These are phyloP conservation scores for Fusarium sp. DNA, from an alignment of 2,329 filamentous ascomycete genomes.

Conservation along the genomic window DNA sequence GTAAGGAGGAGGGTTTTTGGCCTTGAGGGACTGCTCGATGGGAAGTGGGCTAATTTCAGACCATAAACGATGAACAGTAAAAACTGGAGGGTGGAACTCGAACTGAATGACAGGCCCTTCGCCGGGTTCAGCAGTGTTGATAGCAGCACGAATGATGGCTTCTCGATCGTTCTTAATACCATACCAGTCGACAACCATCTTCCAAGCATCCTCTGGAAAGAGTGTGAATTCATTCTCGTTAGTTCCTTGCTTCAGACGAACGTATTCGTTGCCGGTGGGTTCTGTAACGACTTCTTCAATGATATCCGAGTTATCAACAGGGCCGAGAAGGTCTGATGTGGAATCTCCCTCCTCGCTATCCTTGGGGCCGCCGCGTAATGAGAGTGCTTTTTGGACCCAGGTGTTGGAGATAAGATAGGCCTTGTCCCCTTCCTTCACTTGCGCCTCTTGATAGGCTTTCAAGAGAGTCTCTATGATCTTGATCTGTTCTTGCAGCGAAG, in stretches of 20 bases:
- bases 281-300: conserved; percentile 69
- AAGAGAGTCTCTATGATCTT: conserved; percentile 72
- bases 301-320: conserved; percentile 88
- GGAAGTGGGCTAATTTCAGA: conserved; percentile 65
- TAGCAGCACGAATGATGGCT: conserved; percentile 78
- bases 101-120: conserved; percentile 74
- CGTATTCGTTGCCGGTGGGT: conserved; percentile 64
- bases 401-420: conserved; percentile 80
- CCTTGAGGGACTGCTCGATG: conserved; percentile 67
- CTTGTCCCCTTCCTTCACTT: conserved; percentile 74
- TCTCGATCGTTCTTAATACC: conserved; percentile 75
- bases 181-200: conserved; percentile 83
- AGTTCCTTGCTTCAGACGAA: conserved; percentile 76
- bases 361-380: conserved; percentile 68
- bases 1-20: conserved; percentile 68
- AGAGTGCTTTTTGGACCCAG: conserved; percentile 80
- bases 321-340: conserved; percentile 72
- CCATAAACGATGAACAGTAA: conserved; percentile 84
- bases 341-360: conserved; percentile 67
- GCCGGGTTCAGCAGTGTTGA: conserved; percentile 75
- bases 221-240: conserved; percentile 78
- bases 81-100: conserved; percentile 85
- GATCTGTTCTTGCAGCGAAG: conserved; percentile 69
- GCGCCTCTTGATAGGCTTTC: conserved; percentile 59
- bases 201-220: conserved; percentile 83